Evolutionary conservation across 495 filamentous ascomycete species (phyloP), one percentile per base, ranked within the genome.

Genomic region (Saxophila tyrrhenica): DNA sequence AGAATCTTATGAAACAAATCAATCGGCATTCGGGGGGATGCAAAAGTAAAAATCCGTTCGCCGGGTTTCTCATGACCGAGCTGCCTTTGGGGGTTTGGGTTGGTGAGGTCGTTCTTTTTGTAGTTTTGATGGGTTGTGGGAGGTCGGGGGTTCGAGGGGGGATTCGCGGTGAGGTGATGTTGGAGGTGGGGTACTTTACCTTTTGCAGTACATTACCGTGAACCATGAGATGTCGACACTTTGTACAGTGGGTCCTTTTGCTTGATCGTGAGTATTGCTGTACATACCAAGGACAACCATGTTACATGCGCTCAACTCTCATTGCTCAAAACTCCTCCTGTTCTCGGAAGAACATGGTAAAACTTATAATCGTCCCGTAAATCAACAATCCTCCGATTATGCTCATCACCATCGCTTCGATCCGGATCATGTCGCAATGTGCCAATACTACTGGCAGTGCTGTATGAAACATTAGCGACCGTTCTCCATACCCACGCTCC

Each of bases 301-400:
- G 13, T 35, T 35, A 13, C 29, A 35, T 7, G 7, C 13, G 29
- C 13, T 35, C 29, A 35, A 7, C 5, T 35, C 29, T 35, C 29
- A 35, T 5, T 9, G 7, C 38, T 51, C 49, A 73, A 55, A 87
- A 98, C 60, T 95, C 92, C 59, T 90, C 80, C 72, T 96, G 87
- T 67, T 96, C 89, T 68, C 89, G 83, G 77, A 99, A 99, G 73
- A 97, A 97, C 87, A 94, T 87, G 39, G 80, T 83, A 71, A 99
- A 99, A 68, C 82, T 89, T 67, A 97, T 92, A 65, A 99, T 95
- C 15, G 92, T 99, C 32, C 88, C 89, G 68, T 99, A 99, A 61
- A 97, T 97, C 67, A 99, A 69, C 39, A 95, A 69, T 42, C 92
- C 92, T 20, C 92, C 92, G 48, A 92, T 69, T 60, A 97, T 86